Conservation (phyloP, 306 rosid species). For the Rosa chinensis region DNA sequence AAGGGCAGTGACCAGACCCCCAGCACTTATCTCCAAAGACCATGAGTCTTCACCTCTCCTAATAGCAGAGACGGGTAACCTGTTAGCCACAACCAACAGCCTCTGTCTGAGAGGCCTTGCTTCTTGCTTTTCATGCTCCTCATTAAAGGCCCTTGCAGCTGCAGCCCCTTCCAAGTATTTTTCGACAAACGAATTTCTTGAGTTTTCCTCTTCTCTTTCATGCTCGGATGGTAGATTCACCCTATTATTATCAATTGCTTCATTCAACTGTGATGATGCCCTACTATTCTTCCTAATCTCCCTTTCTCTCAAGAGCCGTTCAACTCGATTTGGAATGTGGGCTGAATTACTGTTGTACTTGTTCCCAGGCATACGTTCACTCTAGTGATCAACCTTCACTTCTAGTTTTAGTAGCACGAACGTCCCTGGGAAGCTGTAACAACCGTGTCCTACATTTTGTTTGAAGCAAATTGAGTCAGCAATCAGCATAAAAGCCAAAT, state of each 20-base stretch:
- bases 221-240: conserved; percentile 48
- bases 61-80: conserved; percentile 86
- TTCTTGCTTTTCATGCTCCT: conserved; percentile 47
- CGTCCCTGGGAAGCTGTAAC: conserved; percentile 20
- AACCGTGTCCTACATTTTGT: conserved; percentile 53
- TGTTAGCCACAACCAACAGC: conserved; percentile 88
- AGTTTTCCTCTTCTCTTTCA: conserved; percentile 60
- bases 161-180: conserved; percentile 48
- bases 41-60: conserved; percentile 82
- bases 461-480: conserved; percentile 9
- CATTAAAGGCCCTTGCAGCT: conserved; percentile 31
- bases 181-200: conserved; percentile 33
- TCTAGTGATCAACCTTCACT: conserved; percentile 46
- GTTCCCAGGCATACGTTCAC: conserved; percentile 74
- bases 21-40: conserved; percentile 87
- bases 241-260: conserved; percentile 41
- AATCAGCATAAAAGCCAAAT: conserved; percentile 20
- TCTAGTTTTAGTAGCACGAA: conserved; percentile 35
- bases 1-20: conserved; percentile 86
- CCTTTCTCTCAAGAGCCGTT: conserved; percentile 65
- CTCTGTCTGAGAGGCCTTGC: conserved; percentile 54
- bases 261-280: conserved; percentile 44
- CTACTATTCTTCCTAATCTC: conserved; percentile 52
- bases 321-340: conserved; percentile 51
- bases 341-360: conserved; percentile 49